Evolutionary conservation across 75 land plant species (phyloP).

Genomic region (Pinus albicaulis): DNA sequence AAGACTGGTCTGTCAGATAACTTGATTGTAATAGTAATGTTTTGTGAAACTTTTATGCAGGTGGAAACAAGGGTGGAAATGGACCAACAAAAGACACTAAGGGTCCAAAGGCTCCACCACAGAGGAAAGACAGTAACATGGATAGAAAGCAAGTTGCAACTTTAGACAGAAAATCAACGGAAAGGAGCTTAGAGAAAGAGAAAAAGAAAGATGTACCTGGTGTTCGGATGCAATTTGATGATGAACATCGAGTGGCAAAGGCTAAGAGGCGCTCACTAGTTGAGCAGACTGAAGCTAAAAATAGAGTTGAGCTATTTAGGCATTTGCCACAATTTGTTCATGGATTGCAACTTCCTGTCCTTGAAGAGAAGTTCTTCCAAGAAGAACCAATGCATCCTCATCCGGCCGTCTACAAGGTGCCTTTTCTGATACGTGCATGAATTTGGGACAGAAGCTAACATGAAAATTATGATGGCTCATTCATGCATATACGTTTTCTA

Average conservation of each 20-base stretch:
- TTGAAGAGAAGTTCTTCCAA: slow-evolving; percentile 89
- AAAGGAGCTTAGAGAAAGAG: slow-evolving; percentile 71
- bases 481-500: not conserved
- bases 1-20: not conserved
- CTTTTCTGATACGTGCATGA: not conserved
- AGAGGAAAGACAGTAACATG: slow-evolving; percentile 50
- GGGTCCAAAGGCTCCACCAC: slow-evolving; percentile 30
- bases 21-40: not conserved
- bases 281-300: slow-evolving; percentile 85
- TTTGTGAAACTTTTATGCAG: slow-evolving; percentile 4
- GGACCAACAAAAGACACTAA: slow-evolving; percentile 24
- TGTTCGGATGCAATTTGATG: slow-evolving; percentile 98
- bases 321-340: slow-evolving; percentile 94
- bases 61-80: slow-evolving; percentile 16
- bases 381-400: slow-evolving; percentile 79
- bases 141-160: slow-evolving; percentile 26
- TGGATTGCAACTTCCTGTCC: slow-evolving; percentile 79
- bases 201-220: slow-evolving; percentile 94
- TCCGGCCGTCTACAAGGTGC: slow-evolving; percentile 87
- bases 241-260: slow-evolving; percentile 77
- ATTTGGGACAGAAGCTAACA: not conserved
- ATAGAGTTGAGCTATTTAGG: slow-evolving; percentile 92
- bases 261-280: slow-evolving; percentile 81
- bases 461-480: not conserved
- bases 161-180: slow-evolving; percentile 56